Evolutionary conservation across 768 basidiomycete genomes (phyloP), one percentile per base, ranked within the genome.

Genomic region (Pulveroboletus sp.): DNA sequence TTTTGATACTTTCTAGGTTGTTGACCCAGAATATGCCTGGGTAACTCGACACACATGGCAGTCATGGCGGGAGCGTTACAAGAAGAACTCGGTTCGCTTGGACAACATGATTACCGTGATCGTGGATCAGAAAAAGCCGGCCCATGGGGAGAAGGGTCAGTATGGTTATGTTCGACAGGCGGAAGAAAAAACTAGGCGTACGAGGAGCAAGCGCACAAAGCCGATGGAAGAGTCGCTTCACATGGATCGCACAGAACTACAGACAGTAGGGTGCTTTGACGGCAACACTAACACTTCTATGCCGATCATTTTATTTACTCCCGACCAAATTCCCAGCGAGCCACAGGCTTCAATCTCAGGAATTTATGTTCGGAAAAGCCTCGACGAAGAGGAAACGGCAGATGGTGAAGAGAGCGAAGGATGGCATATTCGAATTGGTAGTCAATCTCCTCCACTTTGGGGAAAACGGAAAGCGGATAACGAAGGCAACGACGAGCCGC

Each of bases 1-100:
- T 17, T 44, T 35, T 59, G 17, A 57, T 32, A 27, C 21, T 26
- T 37, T 15, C 8, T 56, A 89, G 87, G 73, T 72, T 42, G 68
- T 69, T 43, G 84, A 89, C 53, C 83, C 86, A 2, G 86, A 87
- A 54, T 89, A 81, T 58, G 73, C 77, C 0, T 91, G 89, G 89
- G 89, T 89, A 17, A 75, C 73, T 24, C 82, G 88, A 14, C 89
- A 92, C 63, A 89, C 88, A 2, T 92, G 89, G 89, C 87, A 90
- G 56, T 92, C 89, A 14, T 92, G 89, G 89, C 79, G 89, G 26
- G 89, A 92, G 61, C 76, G 89, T 27, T 92, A 92, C 71, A 90
- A 91, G 73, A 91, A 91, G 68, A 85, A 92, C 52, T 72, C 86
- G 0, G 62, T 69, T 7, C 80, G 87, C 9, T 74, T 91, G 33